These are phyloP conservation scores for Tetrahymena elliotti DNA, from an alignment of 73 alveolate species.

Conservation along the genomic window DNA sequence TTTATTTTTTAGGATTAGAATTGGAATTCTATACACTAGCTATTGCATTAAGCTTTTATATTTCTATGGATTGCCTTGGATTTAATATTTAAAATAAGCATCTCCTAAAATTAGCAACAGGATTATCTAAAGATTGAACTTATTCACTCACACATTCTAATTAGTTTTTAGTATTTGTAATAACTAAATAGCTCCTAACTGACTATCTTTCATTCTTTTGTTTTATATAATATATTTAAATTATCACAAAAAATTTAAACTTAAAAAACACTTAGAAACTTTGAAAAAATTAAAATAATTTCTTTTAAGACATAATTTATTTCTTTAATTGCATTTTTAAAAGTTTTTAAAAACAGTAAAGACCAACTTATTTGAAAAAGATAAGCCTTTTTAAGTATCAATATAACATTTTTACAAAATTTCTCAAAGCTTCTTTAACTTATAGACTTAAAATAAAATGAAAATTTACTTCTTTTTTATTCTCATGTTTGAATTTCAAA, in stretches of 20 bases:
- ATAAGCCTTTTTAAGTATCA: not conserved
- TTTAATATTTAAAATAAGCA: not conserved
- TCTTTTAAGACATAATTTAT: not conserved
- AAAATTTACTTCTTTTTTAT: not conserved
- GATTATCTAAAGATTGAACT: not conserved
- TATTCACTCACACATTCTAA: not conserved
- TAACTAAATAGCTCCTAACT: not conserved
- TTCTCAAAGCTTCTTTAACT: too few species aligned
- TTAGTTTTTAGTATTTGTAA: not conserved
- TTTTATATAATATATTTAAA: too few species aligned
- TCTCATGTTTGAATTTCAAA: not conserved
- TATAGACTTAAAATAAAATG: not conserved
- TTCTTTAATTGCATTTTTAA: not conserved
- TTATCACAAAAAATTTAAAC: too few species aligned
- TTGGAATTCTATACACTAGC: not conserved
- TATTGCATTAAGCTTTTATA: not conserved
- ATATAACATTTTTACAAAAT: not conserved
- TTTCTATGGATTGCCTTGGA: not conserved
- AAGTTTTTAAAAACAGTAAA: not conserved
- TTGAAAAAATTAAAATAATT: too few species aligned
- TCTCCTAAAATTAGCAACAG: not conserved
- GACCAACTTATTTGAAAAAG: not conserved
- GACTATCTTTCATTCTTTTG: not conserved
- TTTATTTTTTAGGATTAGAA: not conserved
- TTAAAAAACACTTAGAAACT: too few species aligned